Conservation (phyloP, 2,329 filamentous ascomycete genomes). For the Colletotrichum caudatum region DNA sequence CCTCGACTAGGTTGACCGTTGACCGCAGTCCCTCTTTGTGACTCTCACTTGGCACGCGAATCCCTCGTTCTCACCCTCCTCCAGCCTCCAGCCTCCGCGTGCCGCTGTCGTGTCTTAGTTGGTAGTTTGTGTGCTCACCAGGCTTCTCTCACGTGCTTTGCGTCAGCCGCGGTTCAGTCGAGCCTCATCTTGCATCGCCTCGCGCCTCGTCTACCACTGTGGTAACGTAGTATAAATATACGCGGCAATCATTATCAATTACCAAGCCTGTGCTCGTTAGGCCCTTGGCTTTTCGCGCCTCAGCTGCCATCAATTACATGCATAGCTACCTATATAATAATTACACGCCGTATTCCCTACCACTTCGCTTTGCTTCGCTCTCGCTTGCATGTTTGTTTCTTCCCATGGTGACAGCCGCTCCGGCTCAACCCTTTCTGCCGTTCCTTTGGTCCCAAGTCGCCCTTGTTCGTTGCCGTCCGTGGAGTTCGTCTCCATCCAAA, state of each 20-base stretch:
- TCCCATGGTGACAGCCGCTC: neutral
- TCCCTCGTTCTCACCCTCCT: conserved; percentile 14
- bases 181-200: conserved; percentile 3
- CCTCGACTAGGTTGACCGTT: conserved; percentile 39
- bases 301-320: neutral
- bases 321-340: neutral
- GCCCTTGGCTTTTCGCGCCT: conserved; percentile 3
- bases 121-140: neutral
- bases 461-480: conserved; percentile 10
- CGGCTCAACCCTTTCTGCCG: neutral
- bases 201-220: neutral
- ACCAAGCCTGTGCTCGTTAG: neutral
- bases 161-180: neutral
- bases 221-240: neutral
- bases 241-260: neutral
- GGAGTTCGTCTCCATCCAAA: conserved; percentile 32
- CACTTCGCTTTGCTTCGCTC: conserved; percentile 3
- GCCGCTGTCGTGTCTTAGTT: neutral
- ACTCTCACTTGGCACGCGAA: conserved; percentile 7
- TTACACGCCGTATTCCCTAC: neutral
- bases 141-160: neutral
- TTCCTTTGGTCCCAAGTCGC: conserved; percentile 25
- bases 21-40: conserved; percentile 13
- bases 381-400: conserved; percentile 5
- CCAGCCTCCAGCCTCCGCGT: neutral